These are phyloP conservation scores for Cinchona pubescens DNA, from an alignment of 257 asterid genomes.

Conservation along the genomic window DNA sequence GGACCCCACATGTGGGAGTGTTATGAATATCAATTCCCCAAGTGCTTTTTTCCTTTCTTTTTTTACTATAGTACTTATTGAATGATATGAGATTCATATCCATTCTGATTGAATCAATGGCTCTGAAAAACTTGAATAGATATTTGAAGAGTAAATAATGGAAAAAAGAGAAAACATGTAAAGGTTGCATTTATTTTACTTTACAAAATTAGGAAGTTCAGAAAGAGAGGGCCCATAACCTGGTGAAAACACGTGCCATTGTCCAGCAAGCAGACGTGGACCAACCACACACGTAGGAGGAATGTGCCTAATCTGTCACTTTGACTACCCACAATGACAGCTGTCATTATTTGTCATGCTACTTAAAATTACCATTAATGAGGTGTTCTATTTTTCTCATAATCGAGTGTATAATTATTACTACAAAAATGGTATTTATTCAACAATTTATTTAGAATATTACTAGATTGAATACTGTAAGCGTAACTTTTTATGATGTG, in stretches of 20 bases:
- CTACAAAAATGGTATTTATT: too few relatives aligned
- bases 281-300: conserved; percentile 12
- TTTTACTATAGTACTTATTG: neutral
- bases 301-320: conserved; percentile 20
- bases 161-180: too few relatives aligned
- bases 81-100: neutral
- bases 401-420: too few relatives aligned
- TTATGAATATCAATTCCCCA: neutral
- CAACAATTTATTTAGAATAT: too few relatives aligned
- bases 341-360: neutral
- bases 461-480: too few relatives aligned
- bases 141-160: neutral
- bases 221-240: neutral
- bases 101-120: neutral
- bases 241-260: conserved; percentile 13
- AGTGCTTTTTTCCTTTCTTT: neutral
- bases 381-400: too few relatives aligned
- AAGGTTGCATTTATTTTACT: neutral
- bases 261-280: conserved; percentile 18
- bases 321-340: conserved; percentile 11
- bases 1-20: neutral
- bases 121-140: neutral
- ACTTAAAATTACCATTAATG: too few relatives aligned
- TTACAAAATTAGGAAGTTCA: neutral
- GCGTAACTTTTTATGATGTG: too few relatives aligned